phyloP scores from a whole-genome alignment of 2,329 filamentous ascomycete species.

The Fonsecaea nubica region DNA sequence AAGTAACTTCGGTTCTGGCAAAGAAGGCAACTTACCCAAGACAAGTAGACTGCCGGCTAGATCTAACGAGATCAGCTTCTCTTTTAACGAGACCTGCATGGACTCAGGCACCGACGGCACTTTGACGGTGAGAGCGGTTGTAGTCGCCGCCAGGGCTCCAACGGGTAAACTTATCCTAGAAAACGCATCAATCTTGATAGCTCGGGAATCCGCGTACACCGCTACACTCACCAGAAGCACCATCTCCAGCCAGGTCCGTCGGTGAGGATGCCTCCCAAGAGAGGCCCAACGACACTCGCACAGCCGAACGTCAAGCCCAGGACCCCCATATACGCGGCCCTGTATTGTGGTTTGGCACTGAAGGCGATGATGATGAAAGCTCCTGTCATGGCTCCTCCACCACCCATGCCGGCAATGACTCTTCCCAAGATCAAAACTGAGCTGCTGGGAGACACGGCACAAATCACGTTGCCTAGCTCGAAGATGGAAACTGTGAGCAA shows the following conservation, averaged over 20 bases:
- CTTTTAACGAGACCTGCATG: constrained; percentile 37
- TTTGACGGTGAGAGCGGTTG: constrained; percentile 43
- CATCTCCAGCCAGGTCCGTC: constrained; percentile 43
- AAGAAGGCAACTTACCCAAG: constrained; percentile 35
- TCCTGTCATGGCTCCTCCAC: constrained; percentile 50
- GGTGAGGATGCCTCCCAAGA: constrained; percentile 53
- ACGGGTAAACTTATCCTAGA: constrained; percentile 49
- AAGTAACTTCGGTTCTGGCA: not conserved
- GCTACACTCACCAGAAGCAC: constrained; percentile 35
- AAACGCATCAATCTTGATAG: not conserved
- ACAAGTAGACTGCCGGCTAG: constrained; percentile 46
- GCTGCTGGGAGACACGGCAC: constrained; percentile 48
- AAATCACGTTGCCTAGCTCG: constrained; percentile 51
- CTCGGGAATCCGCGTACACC: not conserved
- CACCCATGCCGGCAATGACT: constrained; percentile 51
- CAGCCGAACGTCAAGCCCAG: constrained; percentile 42
- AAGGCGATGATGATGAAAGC: constrained; percentile 42
- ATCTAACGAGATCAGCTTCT: constrained; percentile 54
- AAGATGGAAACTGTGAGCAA: constrained; percentile 50
- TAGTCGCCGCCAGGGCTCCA: constrained; percentile 48
- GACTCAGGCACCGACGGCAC: constrained; percentile 29
- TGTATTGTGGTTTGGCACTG: constrained; percentile 40
- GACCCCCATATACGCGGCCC: constrained; percentile 38
- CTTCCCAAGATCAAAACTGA: constrained; percentile 50
- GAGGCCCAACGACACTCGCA: constrained; percentile 48